These are phyloP conservation scores for Cryptococcus sp. DNA, from an alignment of 1,284 basidiomycete genomes.

Conservation along the genomic window DNA sequence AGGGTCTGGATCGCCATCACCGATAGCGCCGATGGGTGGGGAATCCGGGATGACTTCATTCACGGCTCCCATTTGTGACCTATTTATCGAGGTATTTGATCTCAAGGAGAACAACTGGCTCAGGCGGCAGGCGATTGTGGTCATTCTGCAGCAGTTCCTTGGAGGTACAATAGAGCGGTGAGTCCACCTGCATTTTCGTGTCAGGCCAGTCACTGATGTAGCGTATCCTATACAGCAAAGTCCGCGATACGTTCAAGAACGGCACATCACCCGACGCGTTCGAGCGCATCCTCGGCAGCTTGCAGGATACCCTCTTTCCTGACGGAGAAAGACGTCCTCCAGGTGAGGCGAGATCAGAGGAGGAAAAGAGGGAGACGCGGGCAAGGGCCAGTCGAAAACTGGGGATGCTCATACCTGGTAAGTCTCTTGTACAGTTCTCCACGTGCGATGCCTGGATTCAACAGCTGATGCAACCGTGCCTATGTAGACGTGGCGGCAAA, in stretches of 20 bases:
- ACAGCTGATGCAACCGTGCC: not conserved
- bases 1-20: not conserved
- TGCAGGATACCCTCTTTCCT: constrained; percentile 78
- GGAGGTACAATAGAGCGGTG: constrained; percentile 93
- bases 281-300: constrained; percentile 61
- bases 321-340: constrained; percentile 67
- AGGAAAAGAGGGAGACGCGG: constrained; percentile 73
- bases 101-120: constrained; percentile 95
- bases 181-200: constrained; percentile 1
- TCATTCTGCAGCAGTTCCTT: constrained; percentile 90
- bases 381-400: constrained; percentile 84
- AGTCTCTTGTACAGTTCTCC: constrained; percentile 18
- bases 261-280: constrained; percentile 65
- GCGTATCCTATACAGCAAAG: constrained; percentile 62
- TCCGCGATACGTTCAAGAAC: constrained; percentile 69
- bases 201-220: too few species aligned
- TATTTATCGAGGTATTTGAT: constrained; percentile 88
- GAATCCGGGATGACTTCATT: constrained; percentile 82
- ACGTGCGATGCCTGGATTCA: too few species aligned
- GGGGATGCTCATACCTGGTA: constrained; percentile 75
- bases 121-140: constrained; percentile 89
- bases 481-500: constrained; percentile 81
- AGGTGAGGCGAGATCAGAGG: constrained; percentile 63
- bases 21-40: constrained; percentile 72
- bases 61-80: constrained; percentile 88